These are phyloP conservation scores for Coniophora puteana DNA, from an alignment of 1,284 basidiomycete species.

Conservation along the genomic window DNA sequence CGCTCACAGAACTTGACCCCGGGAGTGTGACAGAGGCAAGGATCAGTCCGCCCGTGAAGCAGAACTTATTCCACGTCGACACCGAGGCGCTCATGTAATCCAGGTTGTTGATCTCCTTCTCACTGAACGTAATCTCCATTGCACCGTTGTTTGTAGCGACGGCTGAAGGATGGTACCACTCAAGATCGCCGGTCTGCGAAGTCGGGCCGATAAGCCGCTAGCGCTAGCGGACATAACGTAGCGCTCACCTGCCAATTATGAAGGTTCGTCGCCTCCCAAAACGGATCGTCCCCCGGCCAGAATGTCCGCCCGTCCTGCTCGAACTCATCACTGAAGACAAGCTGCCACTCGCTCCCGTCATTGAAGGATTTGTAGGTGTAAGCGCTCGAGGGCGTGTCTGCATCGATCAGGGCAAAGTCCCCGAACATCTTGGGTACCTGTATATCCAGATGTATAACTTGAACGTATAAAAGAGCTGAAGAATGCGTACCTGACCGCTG, in stretches of 20 bases:
- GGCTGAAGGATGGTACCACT: constrained; percentile 78
- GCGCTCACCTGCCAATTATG: constrained; percentile 33
- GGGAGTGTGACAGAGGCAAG: constrained; percentile 79
- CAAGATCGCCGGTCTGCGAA: constrained; percentile 51
- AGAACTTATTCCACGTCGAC: constrained; percentile 88
- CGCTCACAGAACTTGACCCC: constrained; percentile 54
- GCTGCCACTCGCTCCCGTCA: constrained; percentile 45
- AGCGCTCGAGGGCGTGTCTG: constrained; percentile 48
- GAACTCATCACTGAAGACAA: constrained; percentile 92
- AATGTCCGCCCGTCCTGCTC: constrained; percentile 78
- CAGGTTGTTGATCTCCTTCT: constrained; percentile 67
- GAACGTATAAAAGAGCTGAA: constrained; percentile 36
- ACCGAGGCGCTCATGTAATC: constrained; percentile 74
- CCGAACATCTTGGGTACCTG: constrained; percentile 36
- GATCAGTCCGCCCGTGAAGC: constrained; percentile 86
- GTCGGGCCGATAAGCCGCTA: constrained; percentile 39
- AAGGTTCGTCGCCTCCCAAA: constrained; percentile 55
- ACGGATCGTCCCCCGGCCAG: constrained; percentile 61
- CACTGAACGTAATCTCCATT: constrained; percentile 74
- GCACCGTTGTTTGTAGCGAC: constrained; percentile 77
- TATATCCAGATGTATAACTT: background rate
- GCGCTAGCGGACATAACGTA: background rate
- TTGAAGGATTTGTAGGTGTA: constrained; percentile 41
- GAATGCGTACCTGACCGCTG: constrained; percentile 60
- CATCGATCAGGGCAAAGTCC: constrained; percentile 56